Percentiles rank a stretch among this genome's conserved stretches.
Evolutionary conservation across 1,284 basidiomycete species (phyloP).

Genomic region (Melampsora larici-populina): DNA sequence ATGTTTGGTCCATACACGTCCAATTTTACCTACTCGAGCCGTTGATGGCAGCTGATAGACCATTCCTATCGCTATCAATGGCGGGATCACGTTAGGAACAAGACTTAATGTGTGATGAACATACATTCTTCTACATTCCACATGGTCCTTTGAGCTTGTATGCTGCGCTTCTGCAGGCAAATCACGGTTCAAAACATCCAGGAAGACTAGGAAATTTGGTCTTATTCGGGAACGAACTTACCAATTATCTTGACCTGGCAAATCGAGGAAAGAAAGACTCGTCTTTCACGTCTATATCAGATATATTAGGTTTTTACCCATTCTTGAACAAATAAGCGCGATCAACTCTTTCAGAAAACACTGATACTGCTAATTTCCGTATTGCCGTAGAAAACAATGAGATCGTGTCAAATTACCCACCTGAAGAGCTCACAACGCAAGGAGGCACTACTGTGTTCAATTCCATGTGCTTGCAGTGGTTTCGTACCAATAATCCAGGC

Average conservation of each 20-base stretch:
- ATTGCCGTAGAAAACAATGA: not conserved
- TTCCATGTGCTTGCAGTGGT: constrained; percentile 34
- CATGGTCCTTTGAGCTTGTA: constrained; percentile 35
- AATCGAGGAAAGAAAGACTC: constrained; percentile 30
- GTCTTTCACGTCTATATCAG: not conserved
- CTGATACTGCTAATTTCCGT: not conserved
- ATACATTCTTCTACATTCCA: constrained; percentile 39
- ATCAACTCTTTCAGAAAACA: too few relatives aligned
- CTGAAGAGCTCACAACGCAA: not conserved
- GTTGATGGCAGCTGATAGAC: not conserved
- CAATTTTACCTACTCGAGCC: not conserved
- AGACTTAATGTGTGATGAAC: constrained; percentile 14
- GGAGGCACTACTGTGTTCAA: constrained; percentile 20
- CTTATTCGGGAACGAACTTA: constrained; percentile 31
- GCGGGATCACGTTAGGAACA: constrained; percentile 24
- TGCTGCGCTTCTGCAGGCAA: constrained; percentile 4
- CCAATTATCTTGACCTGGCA: constrained; percentile 15
- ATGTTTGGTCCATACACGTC: not conserved
- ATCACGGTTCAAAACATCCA: not conserved
- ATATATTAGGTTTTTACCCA: not conserved
- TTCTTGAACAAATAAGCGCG: too few relatives aligned
- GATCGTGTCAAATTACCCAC: not conserved
- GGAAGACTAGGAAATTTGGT: constrained; percentile 5
- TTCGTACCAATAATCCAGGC: not conserved
- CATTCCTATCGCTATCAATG: not conserved